phyloP scores from a whole-genome alignment of 805 yeast genomes.

The Nakazawaea holstii region DNA sequence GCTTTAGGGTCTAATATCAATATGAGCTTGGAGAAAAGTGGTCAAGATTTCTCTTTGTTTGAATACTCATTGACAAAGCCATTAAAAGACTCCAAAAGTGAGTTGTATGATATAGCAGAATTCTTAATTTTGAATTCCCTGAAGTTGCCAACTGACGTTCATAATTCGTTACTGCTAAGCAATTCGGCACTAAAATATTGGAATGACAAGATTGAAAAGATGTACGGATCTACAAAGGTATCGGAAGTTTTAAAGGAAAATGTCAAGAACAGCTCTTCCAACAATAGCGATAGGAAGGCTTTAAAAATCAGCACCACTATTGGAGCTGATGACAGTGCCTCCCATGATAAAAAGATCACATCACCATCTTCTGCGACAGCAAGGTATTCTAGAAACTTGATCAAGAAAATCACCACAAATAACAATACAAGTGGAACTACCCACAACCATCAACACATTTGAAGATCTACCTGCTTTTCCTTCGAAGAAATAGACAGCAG shows the following conservation, averaged over 20 bases:
- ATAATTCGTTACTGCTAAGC: constrained; percentile 31
- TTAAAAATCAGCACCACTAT: background rate
- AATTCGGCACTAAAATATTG: constrained; percentile 50
- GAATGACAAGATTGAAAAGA: constrained; percentile 35
- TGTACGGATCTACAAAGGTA: constrained; percentile 16
- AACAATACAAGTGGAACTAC: too few species aligned
- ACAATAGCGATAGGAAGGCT: background rate
- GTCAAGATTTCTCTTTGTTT: constrained; percentile 26
- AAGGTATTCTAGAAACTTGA: constrained; percentile 1
- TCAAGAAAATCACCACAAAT: background rate
- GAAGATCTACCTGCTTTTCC: too few species aligned
- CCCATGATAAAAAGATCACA: background rate
- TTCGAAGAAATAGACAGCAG: too few species aligned
- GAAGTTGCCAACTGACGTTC: constrained; percentile 31
- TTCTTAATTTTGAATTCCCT: constrained; percentile 53
- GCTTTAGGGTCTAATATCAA: constrained; percentile 45
- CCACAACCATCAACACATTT: too few species aligned
- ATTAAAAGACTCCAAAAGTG: constrained; percentile 2
- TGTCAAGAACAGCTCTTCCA: background rate
- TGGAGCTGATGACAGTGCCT: background rate
- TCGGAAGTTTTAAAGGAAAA: background rate
- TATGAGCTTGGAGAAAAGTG: constrained; percentile 28
- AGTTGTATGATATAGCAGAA: constrained; percentile 48
- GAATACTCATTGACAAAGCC: constrained; percentile 48
- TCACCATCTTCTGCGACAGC: constrained; percentile 4